Percentiles rank a stretch among this genome's conserved stretches.
phyloP scores from a whole-genome alignment of 2,329 filamentous ascomycete genomes.

The Rhynchosporium agropyri region DNA sequence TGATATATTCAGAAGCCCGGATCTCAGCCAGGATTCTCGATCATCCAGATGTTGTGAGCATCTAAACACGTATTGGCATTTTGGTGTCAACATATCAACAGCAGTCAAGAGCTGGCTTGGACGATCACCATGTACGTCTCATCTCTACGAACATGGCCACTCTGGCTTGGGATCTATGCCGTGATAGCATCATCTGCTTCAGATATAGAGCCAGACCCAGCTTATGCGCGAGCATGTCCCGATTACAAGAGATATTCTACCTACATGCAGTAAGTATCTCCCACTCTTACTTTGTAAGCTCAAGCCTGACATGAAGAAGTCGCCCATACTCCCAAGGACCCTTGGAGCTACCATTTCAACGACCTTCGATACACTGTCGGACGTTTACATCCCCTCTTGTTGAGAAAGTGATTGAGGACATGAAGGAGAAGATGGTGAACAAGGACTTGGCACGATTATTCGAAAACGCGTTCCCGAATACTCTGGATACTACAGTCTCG shows the following conservation, averaged over 20 bases:
- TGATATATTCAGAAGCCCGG: neutral
- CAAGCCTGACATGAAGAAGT: constrained; percentile 49
- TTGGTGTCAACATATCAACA: constrained; percentile 12
- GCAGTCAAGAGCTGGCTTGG: constrained; percentile 6
- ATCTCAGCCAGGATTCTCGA: neutral
- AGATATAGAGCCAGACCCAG: constrained; percentile 7
- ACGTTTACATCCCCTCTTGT: constrained; percentile 87
- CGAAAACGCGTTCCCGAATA: constrained; percentile 90
- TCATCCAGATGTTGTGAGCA: constrained; percentile 7
- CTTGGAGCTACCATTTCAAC: constrained; percentile 80
- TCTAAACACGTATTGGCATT: neutral
- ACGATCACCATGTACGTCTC: constrained; percentile 20
- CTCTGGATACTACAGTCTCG: constrained; percentile 69
- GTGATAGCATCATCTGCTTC: constrained; percentile 19
- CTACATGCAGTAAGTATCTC: constrained; percentile 35
- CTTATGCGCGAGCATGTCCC: constrained; percentile 39
- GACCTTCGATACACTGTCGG: constrained; percentile 78
- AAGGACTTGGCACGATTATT: constrained; percentile 90
- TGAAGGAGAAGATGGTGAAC: constrained; percentile 79
- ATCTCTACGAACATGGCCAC: constrained; percentile 26
- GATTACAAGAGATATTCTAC: constrained; percentile 43
- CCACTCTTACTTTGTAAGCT: neutral
- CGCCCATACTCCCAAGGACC: constrained; percentile 79
- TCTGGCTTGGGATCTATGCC: constrained; percentile 23
- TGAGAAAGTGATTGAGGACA: constrained; percentile 82